phyloP scores from a whole-genome alignment of 306 rosid genomes.

The Prunus persica region DNA sequence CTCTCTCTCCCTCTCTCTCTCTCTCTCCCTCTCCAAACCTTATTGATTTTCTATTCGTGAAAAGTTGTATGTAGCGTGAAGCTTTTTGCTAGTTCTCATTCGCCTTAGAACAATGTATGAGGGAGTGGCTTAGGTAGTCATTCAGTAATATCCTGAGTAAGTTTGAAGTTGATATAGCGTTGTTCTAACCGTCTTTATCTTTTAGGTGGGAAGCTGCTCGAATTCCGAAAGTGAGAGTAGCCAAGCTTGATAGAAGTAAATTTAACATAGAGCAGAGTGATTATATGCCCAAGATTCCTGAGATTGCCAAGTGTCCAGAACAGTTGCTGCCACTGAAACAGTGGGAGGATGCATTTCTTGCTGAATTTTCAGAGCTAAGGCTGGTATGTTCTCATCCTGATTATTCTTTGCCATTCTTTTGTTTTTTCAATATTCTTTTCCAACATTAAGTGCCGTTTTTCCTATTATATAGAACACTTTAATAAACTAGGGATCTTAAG shows the following conservation, averaged over 20 bases:
- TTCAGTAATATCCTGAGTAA: neutral
- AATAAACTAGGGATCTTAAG: neutral
- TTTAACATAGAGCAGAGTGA: constrained; percentile 69
- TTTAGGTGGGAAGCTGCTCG: constrained; percentile 86
- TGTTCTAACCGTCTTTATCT: neutral
- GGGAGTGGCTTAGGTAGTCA: neutral
- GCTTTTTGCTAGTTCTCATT: too few relatives aligned
- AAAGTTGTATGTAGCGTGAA: too few relatives aligned
- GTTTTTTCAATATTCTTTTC: neutral
- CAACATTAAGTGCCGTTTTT: neutral
- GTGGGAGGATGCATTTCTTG: constrained; percentile 85
- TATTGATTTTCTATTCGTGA: too few relatives aligned
- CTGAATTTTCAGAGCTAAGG: constrained; percentile 70
- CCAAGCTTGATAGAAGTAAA: constrained; percentile 67
- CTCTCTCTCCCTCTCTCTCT: too few relatives aligned
- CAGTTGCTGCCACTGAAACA: constrained; percentile 67
- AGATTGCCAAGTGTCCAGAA: constrained; percentile 71
- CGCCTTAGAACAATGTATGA: neutral
- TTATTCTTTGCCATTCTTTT: neutral
- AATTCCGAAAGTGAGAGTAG: constrained; percentile 80
- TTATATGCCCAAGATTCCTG: constrained; percentile 87
- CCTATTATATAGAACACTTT: neutral
- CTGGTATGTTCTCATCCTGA: constrained; percentile 39
- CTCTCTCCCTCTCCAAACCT: too few relatives aligned
- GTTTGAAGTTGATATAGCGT: neutral